Conservation (phyloP, 2,329 filamentous ascomycete species). For the Trichoderma atrobrunneum region DNA sequence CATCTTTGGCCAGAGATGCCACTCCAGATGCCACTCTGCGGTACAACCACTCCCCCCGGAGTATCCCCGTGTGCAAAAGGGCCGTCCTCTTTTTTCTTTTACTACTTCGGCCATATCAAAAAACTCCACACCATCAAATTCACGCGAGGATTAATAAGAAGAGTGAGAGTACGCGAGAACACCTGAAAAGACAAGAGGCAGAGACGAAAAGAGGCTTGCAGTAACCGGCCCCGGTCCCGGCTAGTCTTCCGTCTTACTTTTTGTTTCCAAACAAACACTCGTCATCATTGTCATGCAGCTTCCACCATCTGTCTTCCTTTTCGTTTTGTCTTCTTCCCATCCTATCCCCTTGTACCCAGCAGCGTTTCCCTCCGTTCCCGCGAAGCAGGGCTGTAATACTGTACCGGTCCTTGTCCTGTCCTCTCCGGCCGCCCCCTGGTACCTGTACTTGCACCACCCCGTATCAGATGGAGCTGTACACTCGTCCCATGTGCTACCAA, state of each 20-base stretch:
- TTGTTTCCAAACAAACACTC: background rate
- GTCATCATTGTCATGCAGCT: background rate
- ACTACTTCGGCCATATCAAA: background rate
- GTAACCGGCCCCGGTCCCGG: background rate
- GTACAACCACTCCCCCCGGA: constrained; percentile 1
- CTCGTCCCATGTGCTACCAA: background rate
- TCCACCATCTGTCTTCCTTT: too few species aligned
- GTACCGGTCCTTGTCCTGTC: background rate
- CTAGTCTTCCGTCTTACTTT: background rate
- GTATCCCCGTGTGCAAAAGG: background rate
- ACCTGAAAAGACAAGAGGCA: background rate
- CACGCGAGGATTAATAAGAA: background rate
- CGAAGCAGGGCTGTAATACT: background rate
- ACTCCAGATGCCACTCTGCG: constrained; percentile 1
- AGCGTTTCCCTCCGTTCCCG: background rate
- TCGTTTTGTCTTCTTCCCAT: background rate
- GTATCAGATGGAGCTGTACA: background rate
- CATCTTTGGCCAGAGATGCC: background rate
- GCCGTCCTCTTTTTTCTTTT: background rate
- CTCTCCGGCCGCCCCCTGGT: background rate
- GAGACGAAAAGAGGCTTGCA: background rate
- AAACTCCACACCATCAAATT: background rate
- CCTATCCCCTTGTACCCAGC: background rate
- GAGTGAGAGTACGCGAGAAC: background rate
- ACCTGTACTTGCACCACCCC: background rate